Base-by-base conservation (phyloP, 148 eudicot species). In the Nyssa sinensis region DNA sequence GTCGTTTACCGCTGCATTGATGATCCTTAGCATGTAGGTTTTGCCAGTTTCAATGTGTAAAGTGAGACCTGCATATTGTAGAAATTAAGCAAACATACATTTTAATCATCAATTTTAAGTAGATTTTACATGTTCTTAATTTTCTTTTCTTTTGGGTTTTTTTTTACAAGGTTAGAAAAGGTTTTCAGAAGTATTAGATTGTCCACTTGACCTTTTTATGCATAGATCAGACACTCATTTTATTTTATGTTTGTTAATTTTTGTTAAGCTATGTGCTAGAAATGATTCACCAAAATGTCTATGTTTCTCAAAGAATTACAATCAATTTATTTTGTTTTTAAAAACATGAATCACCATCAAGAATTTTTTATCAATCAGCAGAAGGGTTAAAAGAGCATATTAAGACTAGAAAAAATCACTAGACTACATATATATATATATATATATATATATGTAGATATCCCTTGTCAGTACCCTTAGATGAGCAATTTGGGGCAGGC, bases 1-100 rank as follows among this genome's bases (percentile, higher is more conserved):
- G 11, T 90, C 96, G 53, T 93, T 90, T 28, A 90, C 71, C 44
- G 96, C 98, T 30, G 96, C 96, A 53, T 89, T 93, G 74, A 93
- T 66, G 24, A 93, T 78, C 4, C 98, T 85, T 5, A 93, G 78
- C 69, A 90, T 16, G 75, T 93, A 93, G 1, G 85, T 89, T 59
- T 93, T 87, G 59, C 81, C 85, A n/a, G 64, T 66, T 49, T 86
- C 87, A 6, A 90, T 90, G 9, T 77, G 81, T 9, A 93, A 67
- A 6, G 84, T 89, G 78, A 62, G 90, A 6, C 81, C 90, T 87
- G 83, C 19, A 70, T 4, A 28, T 14, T 11, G 6, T 28, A 33
- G 67, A 16, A 41, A 31, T 12, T 63, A 21, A 39, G 23, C 4
- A 16, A 53, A 53, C 14, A 3, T 53, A 41, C 13, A 8, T 10